Percentiles rank a stretch among this genome's conserved stretches.
phyloP scores from a whole-genome alignment of 202 grass and related monocot genomes.

The Zizania palustris region DNA sequence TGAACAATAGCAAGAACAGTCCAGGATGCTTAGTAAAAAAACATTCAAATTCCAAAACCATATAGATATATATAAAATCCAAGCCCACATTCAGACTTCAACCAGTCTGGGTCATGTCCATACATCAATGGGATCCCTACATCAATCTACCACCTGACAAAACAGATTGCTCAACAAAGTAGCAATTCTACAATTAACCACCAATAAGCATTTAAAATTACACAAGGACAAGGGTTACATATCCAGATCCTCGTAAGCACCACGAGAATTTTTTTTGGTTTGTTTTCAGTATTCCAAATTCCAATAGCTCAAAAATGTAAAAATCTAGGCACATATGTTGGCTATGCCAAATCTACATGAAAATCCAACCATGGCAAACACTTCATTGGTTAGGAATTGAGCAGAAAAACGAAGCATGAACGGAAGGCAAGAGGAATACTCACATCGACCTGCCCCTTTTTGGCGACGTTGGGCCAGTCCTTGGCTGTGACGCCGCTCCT shows the following conservation, averaged over 20 bases:
- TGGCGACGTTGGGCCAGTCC: constrained; percentile 92
- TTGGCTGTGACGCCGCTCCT: constrained; percentile 80
- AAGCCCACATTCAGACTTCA: neutral
- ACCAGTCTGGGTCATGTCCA: neutral
- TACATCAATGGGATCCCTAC: neutral
- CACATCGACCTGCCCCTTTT: constrained; percentile 97
- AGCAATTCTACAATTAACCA: neutral
- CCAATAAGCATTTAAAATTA: neutral
- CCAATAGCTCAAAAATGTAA: neutral
- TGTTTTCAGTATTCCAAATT: neutral
- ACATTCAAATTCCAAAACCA: neutral
- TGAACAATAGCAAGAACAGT: neutral
- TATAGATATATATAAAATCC: neutral
- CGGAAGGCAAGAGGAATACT: constrained; percentile 30
- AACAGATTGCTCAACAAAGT: neutral
- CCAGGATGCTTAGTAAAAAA: neutral
- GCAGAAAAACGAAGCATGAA: neutral
- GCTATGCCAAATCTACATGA: neutral
- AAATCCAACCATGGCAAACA: neutral
- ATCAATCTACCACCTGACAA: neutral
- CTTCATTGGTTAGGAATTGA: neutral
- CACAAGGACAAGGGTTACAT: neutral
- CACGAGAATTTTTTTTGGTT: neutral
- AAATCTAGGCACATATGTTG: too few relatives aligned
- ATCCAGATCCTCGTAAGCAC: neutral